A percentile compares a stretch with the other conserved stretches of the same genome.
Conservation (phyloP, 2,329 filamentous ascomycete species). For the Hypoxylon sp. region DNA sequence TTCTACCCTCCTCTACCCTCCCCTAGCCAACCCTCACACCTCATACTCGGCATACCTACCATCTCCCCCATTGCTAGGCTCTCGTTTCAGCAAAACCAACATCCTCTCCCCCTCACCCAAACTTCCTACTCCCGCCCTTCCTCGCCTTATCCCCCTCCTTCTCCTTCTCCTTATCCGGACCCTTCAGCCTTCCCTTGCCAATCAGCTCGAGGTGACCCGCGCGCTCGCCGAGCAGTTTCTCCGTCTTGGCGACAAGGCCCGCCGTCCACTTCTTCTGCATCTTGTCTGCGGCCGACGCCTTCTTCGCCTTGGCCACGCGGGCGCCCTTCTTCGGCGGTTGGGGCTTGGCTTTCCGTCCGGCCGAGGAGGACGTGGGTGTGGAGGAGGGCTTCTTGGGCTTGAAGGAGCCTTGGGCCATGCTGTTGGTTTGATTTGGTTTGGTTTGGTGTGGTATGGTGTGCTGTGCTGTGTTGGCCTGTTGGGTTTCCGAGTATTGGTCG, state of each 20-base stretch:
- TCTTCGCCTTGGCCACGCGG: conserved; percentile 50
- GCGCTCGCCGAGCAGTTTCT: conserved; percentile 71
- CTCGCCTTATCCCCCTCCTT: conserved; percentile 44
- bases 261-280: conserved; percentile 68
- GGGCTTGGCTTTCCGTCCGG: conserved; percentile 64
- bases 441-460: background rate
- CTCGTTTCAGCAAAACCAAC: background rate
- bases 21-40: too few species aligned
- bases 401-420: conserved; percentile 68
- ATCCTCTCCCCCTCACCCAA: conserved; percentile 42
- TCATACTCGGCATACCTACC: background rate
- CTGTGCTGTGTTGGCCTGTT: background rate
- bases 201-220: conserved; percentile 73
- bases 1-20: background rate
- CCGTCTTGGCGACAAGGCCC: conserved; percentile 68
- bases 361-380: conserved; percentile 56
- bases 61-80: background rate
- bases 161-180: conserved; percentile 52
- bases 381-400: conserved; percentile 62
- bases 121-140: conserved; percentile 48
- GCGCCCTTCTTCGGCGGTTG: conserved; percentile 59
- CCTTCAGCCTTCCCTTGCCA: conserved; percentile 54
- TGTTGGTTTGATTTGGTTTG: conserved; percentile 16
- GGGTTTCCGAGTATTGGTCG: background rate
- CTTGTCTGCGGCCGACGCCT: conserved; percentile 63